phyloP scores from a whole-genome alignment of 108 stramenopile genomes.

The Mayamaea pseudoterrestris region DNA sequence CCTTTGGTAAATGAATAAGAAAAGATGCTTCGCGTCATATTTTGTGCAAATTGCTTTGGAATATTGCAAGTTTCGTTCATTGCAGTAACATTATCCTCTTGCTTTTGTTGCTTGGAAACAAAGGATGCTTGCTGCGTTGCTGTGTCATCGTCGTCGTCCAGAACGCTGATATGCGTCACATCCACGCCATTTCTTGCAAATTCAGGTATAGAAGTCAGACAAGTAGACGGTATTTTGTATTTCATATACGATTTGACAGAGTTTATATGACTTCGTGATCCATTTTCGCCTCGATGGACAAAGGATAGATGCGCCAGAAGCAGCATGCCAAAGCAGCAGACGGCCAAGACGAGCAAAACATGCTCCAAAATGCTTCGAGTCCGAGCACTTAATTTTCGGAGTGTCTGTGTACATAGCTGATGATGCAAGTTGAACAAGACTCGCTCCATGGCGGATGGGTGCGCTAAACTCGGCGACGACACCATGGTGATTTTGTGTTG shows the following conservation, averaged over 20 bases:
- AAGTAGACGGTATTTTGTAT: conserved; percentile 22
- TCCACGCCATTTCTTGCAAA: conserved; percentile 36
- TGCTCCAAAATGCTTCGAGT: conserved; percentile 43
- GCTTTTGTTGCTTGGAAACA: too few species aligned
- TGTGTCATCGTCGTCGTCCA: conserved; percentile 4
- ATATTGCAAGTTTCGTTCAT: too few species aligned
- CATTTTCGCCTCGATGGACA: conserved; percentile 22
- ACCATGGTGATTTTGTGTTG: too few species aligned
- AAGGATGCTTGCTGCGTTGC: too few species aligned
- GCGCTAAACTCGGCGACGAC: too few species aligned
- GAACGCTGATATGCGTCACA: conserved; percentile 35
- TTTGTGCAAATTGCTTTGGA: too few species aligned
- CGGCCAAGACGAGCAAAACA: conserved; percentile 30
- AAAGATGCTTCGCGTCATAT: conserved; percentile 19
- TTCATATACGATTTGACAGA: not conserved
- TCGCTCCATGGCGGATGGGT: conserved; percentile 72
- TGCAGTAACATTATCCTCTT: too few species aligned
- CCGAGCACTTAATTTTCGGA: conserved; percentile 32
- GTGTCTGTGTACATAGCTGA: conserved; percentile 33
- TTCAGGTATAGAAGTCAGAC: conserved; percentile 25
- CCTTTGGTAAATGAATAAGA: conserved; percentile 52
- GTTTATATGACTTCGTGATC: not conserved
- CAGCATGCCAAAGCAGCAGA: conserved; percentile 36
- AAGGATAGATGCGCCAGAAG: conserved; percentile 23
- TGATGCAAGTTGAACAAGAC: conserved; percentile 57